Evolutionary conservation across 2,329 filamentous ascomycete genomes (phyloP), one percentile per base, ranked within the genome.

Genomic region (Aspergillus clavatus): DNA sequence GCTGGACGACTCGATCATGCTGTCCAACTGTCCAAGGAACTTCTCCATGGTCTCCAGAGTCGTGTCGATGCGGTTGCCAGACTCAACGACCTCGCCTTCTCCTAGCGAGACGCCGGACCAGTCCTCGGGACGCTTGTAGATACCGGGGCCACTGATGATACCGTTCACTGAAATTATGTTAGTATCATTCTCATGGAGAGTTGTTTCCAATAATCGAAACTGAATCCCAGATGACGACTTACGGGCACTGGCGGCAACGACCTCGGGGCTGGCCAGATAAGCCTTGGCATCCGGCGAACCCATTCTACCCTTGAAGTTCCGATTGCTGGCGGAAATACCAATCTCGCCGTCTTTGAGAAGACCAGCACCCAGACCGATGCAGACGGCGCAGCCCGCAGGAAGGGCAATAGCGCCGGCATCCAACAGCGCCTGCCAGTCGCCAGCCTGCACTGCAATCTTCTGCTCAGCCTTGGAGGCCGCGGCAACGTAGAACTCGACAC

Each of bases 231-330:
- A 18, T 21, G 31, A n/a, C n/a, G n/a, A 11, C 31, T 19, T 35
- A 35, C 31, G 70, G 2, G 91, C 91, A 58, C 87, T 94, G 6
- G 93, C 90, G 3, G 91, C 91, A 0, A 97, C 91, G 2, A 95
- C 84, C 60, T 96, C 90, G 1, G 93, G 90, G 54, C 86, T 91
- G 5, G 84, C 86, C 1, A 96, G 82, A 63, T 95, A 96, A 0
- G 89, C 88, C 59, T 89, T 83, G 0, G 89, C 87, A 4, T 87
- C 81, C 2, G 79, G 82, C 11, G 79, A 84, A 3, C 90, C 90
- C 87, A 96, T 94, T 2, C 90, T 81, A 0, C 89, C 90, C 68
- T 90, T 89, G 75, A 90, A 96, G 67, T 95, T 95, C 8, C 90
- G 77, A 72, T 96, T 96, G 41, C 77, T 83, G 0, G 89, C 87